Conservation (phyloP, 768 basidiomycete species). For the Amanita rubescens region DNA sequence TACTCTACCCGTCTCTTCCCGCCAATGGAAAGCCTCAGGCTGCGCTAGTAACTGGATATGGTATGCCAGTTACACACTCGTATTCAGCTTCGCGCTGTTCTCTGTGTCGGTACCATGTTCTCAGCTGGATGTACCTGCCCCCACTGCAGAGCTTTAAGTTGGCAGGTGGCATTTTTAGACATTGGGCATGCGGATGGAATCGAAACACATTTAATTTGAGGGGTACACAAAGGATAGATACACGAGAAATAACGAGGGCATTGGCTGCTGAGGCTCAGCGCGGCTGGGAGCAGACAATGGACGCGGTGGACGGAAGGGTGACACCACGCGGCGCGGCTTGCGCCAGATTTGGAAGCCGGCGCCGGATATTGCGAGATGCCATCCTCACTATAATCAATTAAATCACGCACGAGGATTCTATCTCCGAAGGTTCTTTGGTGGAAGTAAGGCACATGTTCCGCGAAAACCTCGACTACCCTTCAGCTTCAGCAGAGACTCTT, state of each 20-base stretch:
- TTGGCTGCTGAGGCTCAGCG: no score
- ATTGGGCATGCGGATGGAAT: neutral
- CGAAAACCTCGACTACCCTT: no score
- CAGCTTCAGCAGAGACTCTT: no score
- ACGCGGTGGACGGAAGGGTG: neutral
- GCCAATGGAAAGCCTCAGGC: no score
- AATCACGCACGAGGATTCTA: no score
- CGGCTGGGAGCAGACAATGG: neutral
- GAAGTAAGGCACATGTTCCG: no score
- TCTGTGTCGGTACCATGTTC: neutral
- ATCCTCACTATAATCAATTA: no score
- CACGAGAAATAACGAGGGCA: neutral
- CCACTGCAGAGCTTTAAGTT: neutral
- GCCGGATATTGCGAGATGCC: neutral
- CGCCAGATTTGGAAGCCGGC: neutral
- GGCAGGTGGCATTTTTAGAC: neutral
- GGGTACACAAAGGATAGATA: neutral
- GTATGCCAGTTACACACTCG: neutral
- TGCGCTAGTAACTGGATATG: neutral
- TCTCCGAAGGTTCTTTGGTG: no score
- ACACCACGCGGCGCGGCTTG: neutral
- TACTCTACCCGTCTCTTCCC: no score
- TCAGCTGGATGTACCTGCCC: neutral
- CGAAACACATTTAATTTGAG: neutral
- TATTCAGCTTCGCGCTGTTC: neutral